Evolutionary conservation across 257 asterid genomes (phyloP), one percentile per base, ranked within the genome.

Genomic region (Gentiana straminea): DNA sequence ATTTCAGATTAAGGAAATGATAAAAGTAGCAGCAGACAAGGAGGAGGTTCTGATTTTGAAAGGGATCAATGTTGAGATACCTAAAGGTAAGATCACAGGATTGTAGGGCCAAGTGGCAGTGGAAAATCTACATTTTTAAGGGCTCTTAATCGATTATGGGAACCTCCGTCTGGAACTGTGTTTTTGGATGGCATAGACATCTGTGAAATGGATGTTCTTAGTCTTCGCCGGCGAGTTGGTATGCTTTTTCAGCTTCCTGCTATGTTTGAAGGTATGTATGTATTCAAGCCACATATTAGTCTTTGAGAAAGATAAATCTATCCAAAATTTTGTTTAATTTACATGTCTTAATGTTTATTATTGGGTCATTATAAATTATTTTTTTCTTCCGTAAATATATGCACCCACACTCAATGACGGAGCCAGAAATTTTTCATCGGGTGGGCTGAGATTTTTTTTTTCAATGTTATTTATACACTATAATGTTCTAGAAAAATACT

Each of bases 101-200:
- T 86, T 34, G 79, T 86, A 45, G 94, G 95, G 13, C 95, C 95
- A 2, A 86, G 94, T 61, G 94, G 94, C 7, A 83, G 95, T 41
- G 94, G 95, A 33, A 86, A 86, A 65, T 86, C 95, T 6, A 83
- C 90, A 4, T 69, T 83, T 49, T 69, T 83, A 61, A 70, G 95
- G 75, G 86, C 94, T 44, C 72, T 86, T 0, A 86, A 83, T 51
- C 74, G 95, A 49, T 49, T 86, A 45, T 86, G 94, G 95, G 94
- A 86, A 69, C 94, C 95, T 15, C 62, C 80, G 4, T 49, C 81
- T 58, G 77, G 68, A 32, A 59, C 88, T 8, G 88, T 86, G 63
- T 83, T 86, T 61, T 54, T 82, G 64, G 94, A 84, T 49, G 83
- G 86, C 55, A 51, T 55, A 15, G 91, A 84, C 64, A 79, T 82